Evolutionary conservation across 345 rosid genomes (phyloP).

Genomic region (Corchorus capsularis): DNA sequence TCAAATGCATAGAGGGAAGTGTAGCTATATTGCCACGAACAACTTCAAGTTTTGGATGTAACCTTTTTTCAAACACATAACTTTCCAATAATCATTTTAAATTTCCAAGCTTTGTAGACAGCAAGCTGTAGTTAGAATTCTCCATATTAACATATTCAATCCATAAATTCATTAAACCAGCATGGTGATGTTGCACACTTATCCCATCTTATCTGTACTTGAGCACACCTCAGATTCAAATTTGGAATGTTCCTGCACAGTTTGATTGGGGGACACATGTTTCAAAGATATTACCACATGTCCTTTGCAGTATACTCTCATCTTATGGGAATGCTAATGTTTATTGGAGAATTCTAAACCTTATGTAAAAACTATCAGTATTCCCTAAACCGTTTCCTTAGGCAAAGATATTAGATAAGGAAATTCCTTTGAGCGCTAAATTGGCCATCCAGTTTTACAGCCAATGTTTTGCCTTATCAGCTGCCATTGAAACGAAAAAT

Average conservation of each 20-base stretch:
- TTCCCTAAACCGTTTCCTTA: not conserved
- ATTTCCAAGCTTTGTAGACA: not conserved
- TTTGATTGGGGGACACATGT: not conserved
- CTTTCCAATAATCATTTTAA: not conserved
- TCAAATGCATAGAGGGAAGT: not conserved
- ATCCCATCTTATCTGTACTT: not conserved
- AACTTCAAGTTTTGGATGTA: not conserved
- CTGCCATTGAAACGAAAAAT: too few species aligned
- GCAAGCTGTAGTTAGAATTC: not conserved
- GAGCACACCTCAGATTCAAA: not conserved
- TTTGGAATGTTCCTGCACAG: not conserved
- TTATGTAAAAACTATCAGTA: too few species aligned
- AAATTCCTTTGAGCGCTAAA: not conserved
- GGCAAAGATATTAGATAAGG: not conserved
- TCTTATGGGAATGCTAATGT: not conserved
- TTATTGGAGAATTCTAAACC: not conserved
- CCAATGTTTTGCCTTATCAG: not conserved
- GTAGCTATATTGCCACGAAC: not conserved
- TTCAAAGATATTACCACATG: not conserved
- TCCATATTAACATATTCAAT: not conserved
- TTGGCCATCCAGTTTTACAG: not conserved
- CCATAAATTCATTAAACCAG: not conserved
- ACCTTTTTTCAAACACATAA: not conserved
- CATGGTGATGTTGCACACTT: not conserved
- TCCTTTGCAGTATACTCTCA: not conserved